These are phyloP conservation scores for Chaetomiaceae sp. DNA, from an alignment of 2,329 filamentous ascomycete genomes.

Conservation along the genomic window DNA sequence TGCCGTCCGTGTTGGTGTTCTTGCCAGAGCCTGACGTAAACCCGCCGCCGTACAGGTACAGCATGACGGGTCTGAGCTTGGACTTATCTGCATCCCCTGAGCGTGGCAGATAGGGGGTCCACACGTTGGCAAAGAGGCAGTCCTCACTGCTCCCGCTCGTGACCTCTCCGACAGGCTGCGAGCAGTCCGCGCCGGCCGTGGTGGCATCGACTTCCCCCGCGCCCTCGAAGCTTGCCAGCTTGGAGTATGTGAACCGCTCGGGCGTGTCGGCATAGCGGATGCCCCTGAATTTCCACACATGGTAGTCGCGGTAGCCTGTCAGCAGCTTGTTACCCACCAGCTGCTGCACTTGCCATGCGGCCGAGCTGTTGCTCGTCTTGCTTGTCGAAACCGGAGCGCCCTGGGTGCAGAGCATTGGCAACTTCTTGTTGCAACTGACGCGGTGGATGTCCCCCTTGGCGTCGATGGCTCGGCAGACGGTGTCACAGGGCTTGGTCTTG, in stretches of 20 bases:
- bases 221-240: slow-evolving; percentile 20
- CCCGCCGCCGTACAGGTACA: slow-evolving; percentile 43
- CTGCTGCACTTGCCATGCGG: slow-evolving; percentile 27
- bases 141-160: slow-evolving; percentile 30
- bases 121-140: slow-evolving; percentile 37
- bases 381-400: slow-evolving; percentile 27
- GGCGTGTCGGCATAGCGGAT: slow-evolving; percentile 28
- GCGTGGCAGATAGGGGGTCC: slow-evolving; percentile 32
- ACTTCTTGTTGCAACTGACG: slow-evolving; percentile 29
- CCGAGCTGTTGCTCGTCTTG: slow-evolving; percentile 22
- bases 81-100: slow-evolving; percentile 12
- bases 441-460: slow-evolving; percentile 34
- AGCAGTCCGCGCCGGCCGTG: slow-evolving; percentile 29
- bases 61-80: slow-evolving; percentile 40
- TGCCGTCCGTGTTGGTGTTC: slow-evolving; percentile 42
- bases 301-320: slow-evolving; percentile 32
- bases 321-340: slow-evolving; percentile 25
- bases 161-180: slow-evolving; percentile 31
- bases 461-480: slow-evolving; percentile 25
- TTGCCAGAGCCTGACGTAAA: slow-evolving; percentile 38
- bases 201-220: slow-evolving; percentile 25
- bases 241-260: slow-evolving; percentile 28
- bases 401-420: slow-evolving; percentile 32
- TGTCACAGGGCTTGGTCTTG: slow-evolving; percentile 3
- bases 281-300: slow-evolving; percentile 33